Percentiles rank a stretch among this genome's conserved stretches.
Conservation (phyloP, 2,329 filamentous ascomycete species). For the Coleophoma cylindrospora region DNA sequence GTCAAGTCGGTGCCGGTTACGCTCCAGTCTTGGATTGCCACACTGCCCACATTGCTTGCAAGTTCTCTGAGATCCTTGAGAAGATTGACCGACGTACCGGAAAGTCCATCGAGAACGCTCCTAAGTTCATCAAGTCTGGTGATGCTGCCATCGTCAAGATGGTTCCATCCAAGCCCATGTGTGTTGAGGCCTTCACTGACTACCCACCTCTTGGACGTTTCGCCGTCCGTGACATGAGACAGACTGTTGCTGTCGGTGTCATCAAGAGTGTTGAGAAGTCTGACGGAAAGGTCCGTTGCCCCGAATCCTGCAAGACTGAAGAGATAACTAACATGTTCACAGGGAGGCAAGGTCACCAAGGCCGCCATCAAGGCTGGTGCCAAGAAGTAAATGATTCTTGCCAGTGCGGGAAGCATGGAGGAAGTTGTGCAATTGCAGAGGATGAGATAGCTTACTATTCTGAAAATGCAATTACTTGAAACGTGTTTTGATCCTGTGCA, state of each 20-base stretch:
- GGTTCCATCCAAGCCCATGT: constrained; percentile 99
- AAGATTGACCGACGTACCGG: constrained; percentile 99
- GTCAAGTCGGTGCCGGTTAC: constrained; percentile 98
- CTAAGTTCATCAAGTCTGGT: constrained; percentile 99
- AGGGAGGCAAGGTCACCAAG: constrained; percentile 22
- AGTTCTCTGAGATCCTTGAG: constrained; percentile 98
- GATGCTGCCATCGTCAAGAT: constrained; percentile 99
- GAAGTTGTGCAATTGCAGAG: too few relatives aligned
- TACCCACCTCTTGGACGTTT: constrained; percentile 99
- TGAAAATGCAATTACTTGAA: too few relatives aligned
- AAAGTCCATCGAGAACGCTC: constrained; percentile 85
- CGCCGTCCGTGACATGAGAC: constrained; percentile 98
- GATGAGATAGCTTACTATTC: too few relatives aligned
- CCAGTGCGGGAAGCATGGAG: too few relatives aligned
- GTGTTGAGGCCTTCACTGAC: constrained; percentile 99
- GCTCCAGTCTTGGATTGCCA: constrained; percentile 99
- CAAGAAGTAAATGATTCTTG: constrained; percentile 26
- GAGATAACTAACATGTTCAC: constrained; percentile 15
- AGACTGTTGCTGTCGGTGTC: constrained; percentile 88
- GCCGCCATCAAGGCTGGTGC: constrained; percentile 32
- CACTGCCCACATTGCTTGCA: constrained; percentile 99
- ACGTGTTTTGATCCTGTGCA: too few relatives aligned
- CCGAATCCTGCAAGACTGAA: too few relatives aligned
- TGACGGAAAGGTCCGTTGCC: too few relatives aligned
- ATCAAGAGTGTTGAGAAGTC: constrained; percentile 65